phyloP scores from a whole-genome alignment of 202 grass and related monocot species.

The Carex arenaria region DNA sequence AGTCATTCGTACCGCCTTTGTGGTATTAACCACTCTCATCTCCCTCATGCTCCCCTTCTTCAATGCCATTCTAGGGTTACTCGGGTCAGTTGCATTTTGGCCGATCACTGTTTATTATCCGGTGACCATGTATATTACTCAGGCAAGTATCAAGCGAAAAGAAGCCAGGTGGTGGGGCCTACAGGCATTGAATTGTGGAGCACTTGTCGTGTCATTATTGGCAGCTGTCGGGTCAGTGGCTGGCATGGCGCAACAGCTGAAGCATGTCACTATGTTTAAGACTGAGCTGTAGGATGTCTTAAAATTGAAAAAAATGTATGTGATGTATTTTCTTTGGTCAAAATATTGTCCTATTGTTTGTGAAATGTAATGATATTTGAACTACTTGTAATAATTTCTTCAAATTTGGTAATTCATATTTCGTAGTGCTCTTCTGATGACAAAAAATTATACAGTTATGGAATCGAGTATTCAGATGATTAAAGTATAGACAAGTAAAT shows the following conservation, averaged over 20 bases:
- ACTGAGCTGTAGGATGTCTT: constrained; percentile 37
- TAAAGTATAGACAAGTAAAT: background rate
- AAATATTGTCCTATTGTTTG: background rate
- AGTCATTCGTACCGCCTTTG: constrained; percentile 70
- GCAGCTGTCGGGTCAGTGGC: constrained; percentile 66
- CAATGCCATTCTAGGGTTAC: constrained; percentile 79
- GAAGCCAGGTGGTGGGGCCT: constrained; percentile 60
- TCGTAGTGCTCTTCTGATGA: background rate
- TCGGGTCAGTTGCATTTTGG: constrained; percentile 75
- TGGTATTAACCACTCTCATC: constrained; percentile 53
- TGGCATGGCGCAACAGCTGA: constrained; percentile 61
- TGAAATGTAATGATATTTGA: background rate
- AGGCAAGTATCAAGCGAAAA: constrained; percentile 53
- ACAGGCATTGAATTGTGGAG: constrained; percentile 55
- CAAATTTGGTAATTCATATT: background rate
- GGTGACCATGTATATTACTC: constrained; percentile 75
- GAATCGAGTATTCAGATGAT: background rate
- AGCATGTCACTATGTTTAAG: constrained; percentile 72
- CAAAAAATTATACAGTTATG: background rate
- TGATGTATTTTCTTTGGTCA: background rate
- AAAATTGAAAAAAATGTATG: background rate
- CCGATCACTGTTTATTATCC: constrained; percentile 87
- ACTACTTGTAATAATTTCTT: background rate
- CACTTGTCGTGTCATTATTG: constrained; percentile 66
- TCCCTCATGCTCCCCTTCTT: constrained; percentile 94